These are phyloP conservation scores for Epicoccum nigrum DNA, from an alignment of 2,329 filamentous ascomycete genomes.

Conservation along the genomic window DNA sequence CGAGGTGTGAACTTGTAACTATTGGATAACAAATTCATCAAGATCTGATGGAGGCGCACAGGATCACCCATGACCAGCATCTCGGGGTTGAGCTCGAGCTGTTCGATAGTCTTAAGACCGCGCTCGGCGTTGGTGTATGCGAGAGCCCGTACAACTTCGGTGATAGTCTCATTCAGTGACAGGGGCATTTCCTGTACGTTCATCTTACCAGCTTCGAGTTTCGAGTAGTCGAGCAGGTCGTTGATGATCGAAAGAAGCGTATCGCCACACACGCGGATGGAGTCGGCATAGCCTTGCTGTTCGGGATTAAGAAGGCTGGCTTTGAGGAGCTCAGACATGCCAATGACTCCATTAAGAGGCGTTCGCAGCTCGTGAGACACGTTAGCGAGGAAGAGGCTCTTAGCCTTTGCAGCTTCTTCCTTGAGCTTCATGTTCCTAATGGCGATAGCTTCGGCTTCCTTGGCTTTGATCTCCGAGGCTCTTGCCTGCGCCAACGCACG, in stretches of 20 bases:
- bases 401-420: constrained; percentile 82
- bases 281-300: constrained; percentile 67
- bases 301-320: constrained; percentile 61
- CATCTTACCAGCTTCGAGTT: constrained; percentile 61
- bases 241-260: constrained; percentile 60
- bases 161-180: constrained; percentile 63
- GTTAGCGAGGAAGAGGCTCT: constrained; percentile 73
- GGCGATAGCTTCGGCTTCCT: constrained; percentile 75
- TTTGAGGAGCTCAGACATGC: constrained; percentile 67
- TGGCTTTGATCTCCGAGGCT: constrained; percentile 76
- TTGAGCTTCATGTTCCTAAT: constrained; percentile 80
- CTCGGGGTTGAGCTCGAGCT: constrained; percentile 60
- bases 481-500: constrained; percentile 73
- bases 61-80: constrained; percentile 60
- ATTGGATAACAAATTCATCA: constrained; percentile 86
- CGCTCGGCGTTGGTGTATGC: constrained; percentile 68
- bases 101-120: constrained; percentile 64
- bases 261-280: constrained; percentile 68
- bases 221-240: constrained; percentile 60
- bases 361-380: constrained; percentile 65
- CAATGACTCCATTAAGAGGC: constrained; percentile 61
- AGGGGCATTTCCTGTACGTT: constrained; percentile 64
- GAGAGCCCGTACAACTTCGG: constrained; percentile 67
- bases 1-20: constrained; percentile 92
- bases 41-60: constrained; percentile 57